These are phyloP conservation scores for Wickerhamiella nectarea DNA, from an alignment of 805 yeast species.

Conservation along the genomic window DNA sequence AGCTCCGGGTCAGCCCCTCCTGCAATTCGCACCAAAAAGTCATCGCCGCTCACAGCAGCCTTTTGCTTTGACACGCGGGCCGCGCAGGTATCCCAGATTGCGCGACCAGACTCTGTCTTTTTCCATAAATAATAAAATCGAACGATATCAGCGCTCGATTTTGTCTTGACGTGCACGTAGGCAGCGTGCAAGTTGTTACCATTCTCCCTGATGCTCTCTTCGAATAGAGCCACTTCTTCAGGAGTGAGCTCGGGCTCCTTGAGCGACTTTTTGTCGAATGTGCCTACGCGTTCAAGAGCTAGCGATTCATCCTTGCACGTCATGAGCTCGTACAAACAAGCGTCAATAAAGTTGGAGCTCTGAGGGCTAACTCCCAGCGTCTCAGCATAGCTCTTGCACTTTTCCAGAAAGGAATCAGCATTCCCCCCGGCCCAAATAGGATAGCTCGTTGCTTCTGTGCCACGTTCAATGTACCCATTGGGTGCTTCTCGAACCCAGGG, in stretches of 20 bases:
- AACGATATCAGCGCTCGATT: constrained; percentile 65
- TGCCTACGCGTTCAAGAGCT: constrained; percentile 36
- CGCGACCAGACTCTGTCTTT: constrained; percentile 60
- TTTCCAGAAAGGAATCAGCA: constrained; percentile 41
- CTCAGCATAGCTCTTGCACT: constrained; percentile 45
- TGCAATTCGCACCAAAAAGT: constrained; percentile 37
- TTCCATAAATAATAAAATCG: constrained; percentile 87
- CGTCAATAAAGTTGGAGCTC: constrained; percentile 76
- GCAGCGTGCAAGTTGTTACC: constrained; percentile 77
- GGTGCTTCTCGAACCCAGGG: constrained; percentile 72
- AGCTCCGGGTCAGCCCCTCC: constrained; percentile 56
- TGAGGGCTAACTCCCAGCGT: constrained; percentile 40
- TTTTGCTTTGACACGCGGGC: constrained; percentile 50
- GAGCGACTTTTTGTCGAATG: constrained; percentile 42
- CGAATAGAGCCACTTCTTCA: constrained; percentile 56
- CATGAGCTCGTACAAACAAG: constrained; percentile 43
- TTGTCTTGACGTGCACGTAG: constrained; percentile 54
- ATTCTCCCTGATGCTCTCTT: constrained; percentile 52
- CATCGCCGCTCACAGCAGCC: constrained; percentile 18
- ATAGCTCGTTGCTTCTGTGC: constrained; percentile 42
- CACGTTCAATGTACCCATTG: constrained; percentile 71
- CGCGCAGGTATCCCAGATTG: constrained; percentile 69
- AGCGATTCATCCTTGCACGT: constrained; percentile 36
- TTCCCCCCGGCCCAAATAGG: constrained; percentile 44
- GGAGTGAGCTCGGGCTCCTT: constrained; percentile 63